These are phyloP conservation scores for Syzygium aromaticum DNA, from an alignment of 345 rosid species.

Conservation along the genomic window DNA sequence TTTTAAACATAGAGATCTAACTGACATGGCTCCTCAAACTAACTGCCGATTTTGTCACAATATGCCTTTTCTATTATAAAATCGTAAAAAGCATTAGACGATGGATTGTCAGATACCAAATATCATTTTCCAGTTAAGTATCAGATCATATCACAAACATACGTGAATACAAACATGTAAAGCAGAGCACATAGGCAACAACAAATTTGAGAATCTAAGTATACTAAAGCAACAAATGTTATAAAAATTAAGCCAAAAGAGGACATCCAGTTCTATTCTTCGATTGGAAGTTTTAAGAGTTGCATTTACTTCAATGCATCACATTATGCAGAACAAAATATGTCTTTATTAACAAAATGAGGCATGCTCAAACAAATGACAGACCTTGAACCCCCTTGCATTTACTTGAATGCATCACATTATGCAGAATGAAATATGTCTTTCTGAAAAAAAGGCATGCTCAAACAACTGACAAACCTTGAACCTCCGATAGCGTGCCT, in stretches of 20 bases:
- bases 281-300: background rate
- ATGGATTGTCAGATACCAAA: background rate
- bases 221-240: background rate
- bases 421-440: background rate
- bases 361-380: slow-evolving; percentile 4
- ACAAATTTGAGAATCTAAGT: background rate
- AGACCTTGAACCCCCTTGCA: slow-evolving; percentile 75
- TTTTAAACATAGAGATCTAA: background rate
- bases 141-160: background rate
- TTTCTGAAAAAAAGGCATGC: background rate
- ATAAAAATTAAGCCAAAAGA: background rate
- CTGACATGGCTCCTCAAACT: background rate
- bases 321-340: background rate
- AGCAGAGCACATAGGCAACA: background rate
- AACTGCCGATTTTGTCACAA: background rate
- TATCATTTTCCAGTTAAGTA: background rate
- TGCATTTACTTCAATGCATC: background rate
- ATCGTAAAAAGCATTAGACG: background rate
- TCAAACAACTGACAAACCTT: slow-evolving; percentile 46
- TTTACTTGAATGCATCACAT: background rate
- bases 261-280: background rate
- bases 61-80: background rate
- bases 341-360: background rate
- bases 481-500: slow-evolving; percentile 85
- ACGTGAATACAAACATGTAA: background rate